phyloP scores from a whole-genome alignment of 2,329 filamentous ascomycete species.

The Calycina marina region DNA sequence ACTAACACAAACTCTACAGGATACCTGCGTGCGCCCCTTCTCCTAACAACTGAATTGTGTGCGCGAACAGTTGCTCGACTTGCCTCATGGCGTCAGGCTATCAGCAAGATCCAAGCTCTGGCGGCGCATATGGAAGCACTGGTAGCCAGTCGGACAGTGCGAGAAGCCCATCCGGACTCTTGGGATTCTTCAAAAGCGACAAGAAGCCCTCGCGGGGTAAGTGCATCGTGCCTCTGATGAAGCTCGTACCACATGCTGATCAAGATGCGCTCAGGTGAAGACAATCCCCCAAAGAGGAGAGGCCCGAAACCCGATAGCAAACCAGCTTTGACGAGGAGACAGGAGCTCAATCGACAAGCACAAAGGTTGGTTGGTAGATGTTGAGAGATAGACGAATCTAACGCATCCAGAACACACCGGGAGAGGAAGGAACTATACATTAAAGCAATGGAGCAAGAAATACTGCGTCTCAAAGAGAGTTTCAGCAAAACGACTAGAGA shows the following conservation, averaged over 20 bases:
- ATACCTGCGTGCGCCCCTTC: no score
- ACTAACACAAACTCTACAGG: no score
- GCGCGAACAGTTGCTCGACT: no score
- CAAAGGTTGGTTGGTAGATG: conserved; percentile 51
- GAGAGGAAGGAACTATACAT: conserved; percentile 96
- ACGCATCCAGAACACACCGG: conserved; percentile 63
- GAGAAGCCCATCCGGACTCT: conserved; percentile 22
- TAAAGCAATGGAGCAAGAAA: conserved; percentile 82
- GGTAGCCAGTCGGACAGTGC: conserved; percentile 20
- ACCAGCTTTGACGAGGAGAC: conserved; percentile 77
- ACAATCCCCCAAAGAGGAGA: conserved; percentile 73
- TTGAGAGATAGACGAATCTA: conserved; percentile 1
- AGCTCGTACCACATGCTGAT: no score
- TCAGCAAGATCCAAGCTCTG: no score
- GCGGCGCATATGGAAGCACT: conserved; percentile 21
- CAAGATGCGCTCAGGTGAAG: no score
- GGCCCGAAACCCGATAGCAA: conserved; percentile 96
- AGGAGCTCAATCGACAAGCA: conserved; percentile 89
- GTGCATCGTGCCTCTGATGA: no score
- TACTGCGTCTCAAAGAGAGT: conserved; percentile 76
- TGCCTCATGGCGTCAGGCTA: no score
- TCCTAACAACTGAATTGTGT: no score
- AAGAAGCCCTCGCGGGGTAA: conserved; percentile 68
- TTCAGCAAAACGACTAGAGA: conserved; percentile 61
- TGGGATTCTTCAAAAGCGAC: conserved; percentile 54